A percentile compares a stretch with the other conserved stretches of the same genome.
These are phyloP conservation scores for Tricholomella constricta DNA, from an alignment of 768 basidiomycete genomes.

Conservation along the genomic window DNA sequence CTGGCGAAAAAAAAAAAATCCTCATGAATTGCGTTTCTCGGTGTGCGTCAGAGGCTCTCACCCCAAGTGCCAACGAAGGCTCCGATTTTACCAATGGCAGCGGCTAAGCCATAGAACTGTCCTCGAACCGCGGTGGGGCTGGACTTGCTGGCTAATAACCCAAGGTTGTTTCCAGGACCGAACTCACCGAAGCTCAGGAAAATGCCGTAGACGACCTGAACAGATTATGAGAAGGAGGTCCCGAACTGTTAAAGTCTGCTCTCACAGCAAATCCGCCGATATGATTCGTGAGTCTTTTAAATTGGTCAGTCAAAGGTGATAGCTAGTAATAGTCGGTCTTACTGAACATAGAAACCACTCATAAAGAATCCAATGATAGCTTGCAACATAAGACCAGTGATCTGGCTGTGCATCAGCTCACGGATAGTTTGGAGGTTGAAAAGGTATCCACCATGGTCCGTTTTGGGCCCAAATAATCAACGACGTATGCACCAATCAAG, in stretches of 20 bases:
- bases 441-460: slow-evolving; percentile 59
- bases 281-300: slow-evolving; percentile 53
- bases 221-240: neutral
- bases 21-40: no score
- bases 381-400: slow-evolving; percentile 65
- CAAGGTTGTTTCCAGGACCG: slow-evolving; percentile 86
- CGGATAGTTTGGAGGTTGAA: neutral
- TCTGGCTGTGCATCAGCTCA: slow-evolving; percentile 38
- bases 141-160: slow-evolving; percentile 82
- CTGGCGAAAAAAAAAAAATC: slow-evolving; percentile 29
- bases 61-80: slow-evolving; percentile 85
- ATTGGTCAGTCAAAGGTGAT: neutral
- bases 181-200: slow-evolving; percentile 90
- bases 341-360: slow-evolving; percentile 75
- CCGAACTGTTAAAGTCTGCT: neutral
- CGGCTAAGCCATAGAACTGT: slow-evolving; percentile 84
- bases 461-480: slow-evolving; percentile 78
- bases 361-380: slow-evolving; percentile 85
- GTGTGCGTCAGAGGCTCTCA: slow-evolving; percentile 37
- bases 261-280: slow-evolving; percentile 76
- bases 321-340: slow-evolving; percentile 13
- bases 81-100: slow-evolving; percentile 84
- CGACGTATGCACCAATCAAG: slow-evolving; percentile 69
- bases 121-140: slow-evolving; percentile 87
- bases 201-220: slow-evolving; percentile 81